Base-by-base conservation (phyloP, 2,329 filamentous ascomycete species). In the Lojkania enalia region DNA sequence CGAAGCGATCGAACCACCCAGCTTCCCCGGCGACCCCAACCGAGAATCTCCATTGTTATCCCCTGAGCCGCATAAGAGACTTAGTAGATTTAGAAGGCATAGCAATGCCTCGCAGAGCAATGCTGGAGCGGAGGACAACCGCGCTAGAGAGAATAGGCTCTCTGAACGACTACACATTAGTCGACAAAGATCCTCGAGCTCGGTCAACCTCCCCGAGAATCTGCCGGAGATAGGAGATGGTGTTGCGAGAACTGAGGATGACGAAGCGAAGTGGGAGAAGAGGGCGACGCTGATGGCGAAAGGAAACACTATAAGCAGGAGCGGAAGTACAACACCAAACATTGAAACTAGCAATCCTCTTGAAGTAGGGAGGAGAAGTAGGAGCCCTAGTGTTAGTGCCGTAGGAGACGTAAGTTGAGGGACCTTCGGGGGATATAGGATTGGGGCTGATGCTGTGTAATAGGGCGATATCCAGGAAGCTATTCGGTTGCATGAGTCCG, bases 401-500 rank as follows among this genome's bases (percentile, higher is more conserved):
- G 53, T 61, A 30, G 58, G 69, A 42, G 74, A 77, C 54, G 71
- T 71, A 57, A 36, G 64, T 51, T 35, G 35, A 42, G 9, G 9
- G n/a, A 29, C 41, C 13, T 32, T 32, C 29, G 31, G 16, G n/a
- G 36, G 35, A 49, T 41, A 36, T 45, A 43, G 44, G 44, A 32
- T 45, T 46, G 42, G 39, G 42, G 55, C 46, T 58, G 49, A 52
- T 44, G 48, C 42, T 44, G 21, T 38, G 19, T 33, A 13, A 46
- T 47, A 67, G 54, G 57, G 80, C 46, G 85, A 88, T 69, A 96
- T 99, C 46, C 92, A 96, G 71, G 86, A 95, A 72, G 94, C 94
- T n/a, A 99, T 99, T 66, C 81, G 87, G 49, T 77, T 97, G 53
- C 94, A 99, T 67, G 94, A 99, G 71, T 79, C 77, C 35, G 92